These are phyloP conservation scores for Exsudoporus floridanus DNA, from an alignment of 1,284 basidiomycete genomes.

Conservation along the genomic window DNA sequence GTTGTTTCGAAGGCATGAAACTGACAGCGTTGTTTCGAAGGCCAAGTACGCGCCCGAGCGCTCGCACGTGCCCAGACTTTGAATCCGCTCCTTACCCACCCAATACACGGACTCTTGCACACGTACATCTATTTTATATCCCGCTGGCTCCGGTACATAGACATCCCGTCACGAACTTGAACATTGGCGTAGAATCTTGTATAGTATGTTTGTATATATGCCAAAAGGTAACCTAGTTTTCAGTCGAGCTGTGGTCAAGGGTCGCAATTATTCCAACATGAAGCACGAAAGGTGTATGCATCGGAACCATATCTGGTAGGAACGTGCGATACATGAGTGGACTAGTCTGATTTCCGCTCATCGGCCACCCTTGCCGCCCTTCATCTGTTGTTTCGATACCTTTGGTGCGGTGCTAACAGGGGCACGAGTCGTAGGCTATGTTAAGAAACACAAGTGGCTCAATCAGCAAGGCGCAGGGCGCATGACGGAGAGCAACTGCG, in stretches of 20 bases:
- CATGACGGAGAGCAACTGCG: neutral
- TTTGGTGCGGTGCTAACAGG: conserved; percentile 64
- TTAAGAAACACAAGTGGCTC: conserved; percentile 5
- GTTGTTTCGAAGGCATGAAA: neutral
- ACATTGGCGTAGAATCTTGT: conserved; percentile 19
- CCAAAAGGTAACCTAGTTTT: neutral
- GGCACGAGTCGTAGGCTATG: conserved; percentile 52
- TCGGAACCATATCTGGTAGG: conserved; percentile 19
- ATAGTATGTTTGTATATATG: conserved; percentile 15
- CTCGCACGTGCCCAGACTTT: conserved; percentile 40
- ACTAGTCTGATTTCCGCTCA: conserved; percentile 27
- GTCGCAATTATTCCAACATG: conserved; percentile 1
- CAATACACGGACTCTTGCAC: conserved; percentile 6
- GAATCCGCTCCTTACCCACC: conserved; percentile 12
- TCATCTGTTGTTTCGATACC: conserved; percentile 95
- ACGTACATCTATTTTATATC: conserved; percentile 5
- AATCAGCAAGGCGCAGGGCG: neutral
- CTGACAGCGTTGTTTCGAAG: conserved; percentile 31
- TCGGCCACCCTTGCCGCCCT: conserved; percentile 80
- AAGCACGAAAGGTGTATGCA: conserved; percentile 10
- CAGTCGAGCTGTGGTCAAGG: neutral
- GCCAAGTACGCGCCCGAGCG: conserved; percentile 54
- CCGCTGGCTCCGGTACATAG: conserved; percentile 8
- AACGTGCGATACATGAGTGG: conserved; percentile 27
- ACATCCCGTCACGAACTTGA: conserved; percentile 4